Base-by-base conservation (phyloP, 805 yeast genomes). In the Starmerella ratchasimensis region DNA sequence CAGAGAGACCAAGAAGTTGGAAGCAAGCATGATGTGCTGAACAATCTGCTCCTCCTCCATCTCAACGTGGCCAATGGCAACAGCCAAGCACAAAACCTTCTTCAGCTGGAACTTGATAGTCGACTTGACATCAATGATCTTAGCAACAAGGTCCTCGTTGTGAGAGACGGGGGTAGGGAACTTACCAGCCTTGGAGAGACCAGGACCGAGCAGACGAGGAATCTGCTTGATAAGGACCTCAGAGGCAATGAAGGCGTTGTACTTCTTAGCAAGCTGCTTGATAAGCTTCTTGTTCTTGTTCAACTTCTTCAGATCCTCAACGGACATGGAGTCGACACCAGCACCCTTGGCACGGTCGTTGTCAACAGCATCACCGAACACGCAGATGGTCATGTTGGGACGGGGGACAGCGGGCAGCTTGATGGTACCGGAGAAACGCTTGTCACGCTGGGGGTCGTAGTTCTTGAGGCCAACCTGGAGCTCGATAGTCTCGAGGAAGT, bases 141-240 rank as follows among this genome's bases (percentile, higher is more conserved):
- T 90, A 56, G 75, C 63, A 78, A 82, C 81, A 65, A 90, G 77
- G 68, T 90, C 98, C 67, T 90, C 99, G 69, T 81, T 75, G 81
- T 90, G 98, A 53, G 99, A 90, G 60, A 90, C 98, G 72, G 99
- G 99, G 68, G 97, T 88, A 70, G 99, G 99, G 95, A 90, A 90
- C 88, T 90, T 90, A 80, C 98, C 98, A 65, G 96, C 97, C 81
- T 90, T 90, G 58, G 98, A 90, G 65, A 90, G 83, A 70, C 88
- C 95, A 68, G 99, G 99, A 74, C 99, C 99, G 65, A 90, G 77
- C 66, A 90, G 77, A 80, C 99, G 90, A 72, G 99, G 99, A 66
- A 90, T 94, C 76, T 90, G 98, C 78, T 90, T 90, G 69, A 90
- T 90, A 69, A 90, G 81, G 55, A 81, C 94, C 70, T 90, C 98